A percentile compares a stretch with the other conserved stretches of the same genome.
phyloP scores from a whole-genome alignment of 352 stramenopile genomes.

The Pythium grandisporangium region DNA sequence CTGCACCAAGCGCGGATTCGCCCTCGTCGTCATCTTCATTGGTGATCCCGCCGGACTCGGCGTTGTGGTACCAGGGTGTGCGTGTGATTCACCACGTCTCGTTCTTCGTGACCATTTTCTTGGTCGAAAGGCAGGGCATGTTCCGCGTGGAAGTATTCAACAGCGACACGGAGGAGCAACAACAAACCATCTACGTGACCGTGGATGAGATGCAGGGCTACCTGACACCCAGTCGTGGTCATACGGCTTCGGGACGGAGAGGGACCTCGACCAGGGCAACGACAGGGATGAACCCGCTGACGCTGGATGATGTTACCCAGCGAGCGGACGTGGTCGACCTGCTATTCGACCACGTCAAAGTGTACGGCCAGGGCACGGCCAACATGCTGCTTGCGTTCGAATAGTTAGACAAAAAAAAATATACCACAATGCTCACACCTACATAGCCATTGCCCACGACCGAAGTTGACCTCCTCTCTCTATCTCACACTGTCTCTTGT shows the following conservation, averaged over 20 bases:
- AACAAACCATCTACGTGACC: conserved; percentile 71
- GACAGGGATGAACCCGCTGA: conserved; percentile 5
- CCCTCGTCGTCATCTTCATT: too few relatives aligned
- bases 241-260: conserved; percentile 4
- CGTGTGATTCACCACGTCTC: conserved; percentile 44
- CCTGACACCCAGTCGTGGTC: conserved; percentile 36
- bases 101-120: conserved; percentile 70
- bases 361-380: conserved; percentile 37
- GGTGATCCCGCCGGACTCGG: conserved; percentile 44
- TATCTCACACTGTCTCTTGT: too few relatives aligned
- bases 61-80: conserved; percentile 66
- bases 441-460: too few relatives aligned
- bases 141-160: conserved; percentile 76
- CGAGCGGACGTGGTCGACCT: conserved; percentile 40
- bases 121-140: conserved; percentile 46
- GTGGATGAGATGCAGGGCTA: conserved; percentile 47
- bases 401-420: too few relatives aligned
- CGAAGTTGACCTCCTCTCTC: too few relatives aligned
- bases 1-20: conserved; percentile 7
- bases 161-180: conserved; percentile 64
- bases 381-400: conserved; percentile 60
- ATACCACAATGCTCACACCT: too few relatives aligned
- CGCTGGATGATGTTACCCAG: conserved; percentile 17
- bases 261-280: too few relatives aligned
- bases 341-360: conserved; percentile 48